Percentiles rank a stretch among this genome's conserved stretches.
phyloP scores from a whole-genome alignment of 2,329 filamentous ascomycete genomes.

The Tolypocladium amazonense region DNA sequence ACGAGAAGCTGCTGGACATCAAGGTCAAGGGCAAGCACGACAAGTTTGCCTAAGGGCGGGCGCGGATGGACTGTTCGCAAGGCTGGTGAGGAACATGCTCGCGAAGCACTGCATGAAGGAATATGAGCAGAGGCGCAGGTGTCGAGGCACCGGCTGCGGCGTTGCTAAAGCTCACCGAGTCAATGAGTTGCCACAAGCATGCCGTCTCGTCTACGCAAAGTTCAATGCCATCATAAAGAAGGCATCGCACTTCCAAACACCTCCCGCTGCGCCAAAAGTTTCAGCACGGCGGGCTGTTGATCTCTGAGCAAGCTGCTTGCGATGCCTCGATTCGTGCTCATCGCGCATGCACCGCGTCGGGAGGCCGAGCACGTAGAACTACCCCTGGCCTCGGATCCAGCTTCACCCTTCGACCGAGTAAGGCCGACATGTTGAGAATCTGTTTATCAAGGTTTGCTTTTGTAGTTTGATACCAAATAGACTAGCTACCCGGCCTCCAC shows the following conservation, averaged over 20 bases:
- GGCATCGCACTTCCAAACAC: background rate
- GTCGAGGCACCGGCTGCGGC: too few relatives aligned
- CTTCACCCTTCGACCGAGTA: background rate
- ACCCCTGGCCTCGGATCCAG: background rate
- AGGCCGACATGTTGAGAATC: background rate
- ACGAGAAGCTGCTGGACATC: constrained; percentile 75
- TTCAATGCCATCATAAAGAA: background rate
- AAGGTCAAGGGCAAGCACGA: constrained; percentile 92
- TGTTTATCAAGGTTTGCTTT: background rate
- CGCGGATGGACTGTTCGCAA: too few relatives aligned
- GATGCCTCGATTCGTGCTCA: background rate
- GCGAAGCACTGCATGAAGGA: background rate
- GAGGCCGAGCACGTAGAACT: too few relatives aligned
- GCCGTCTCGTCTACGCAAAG: background rate
- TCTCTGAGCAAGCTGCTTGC: background rate
- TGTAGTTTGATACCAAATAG: background rate
- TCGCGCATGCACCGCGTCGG: too few relatives aligned
- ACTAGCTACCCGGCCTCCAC: constrained; percentile 29
- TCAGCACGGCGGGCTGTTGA: background rate
- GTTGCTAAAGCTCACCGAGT: background rate
- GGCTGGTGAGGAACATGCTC: background rate
- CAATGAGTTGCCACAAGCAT: background rate
- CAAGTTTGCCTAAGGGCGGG: constrained; percentile 44
- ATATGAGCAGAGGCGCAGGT: background rate
- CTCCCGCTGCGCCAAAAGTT: too few relatives aligned